These are phyloP conservation scores for Moniliophthora roreri DNA, from an alignment of 1,284 basidiomycete genomes.

Conservation along the genomic window DNA sequence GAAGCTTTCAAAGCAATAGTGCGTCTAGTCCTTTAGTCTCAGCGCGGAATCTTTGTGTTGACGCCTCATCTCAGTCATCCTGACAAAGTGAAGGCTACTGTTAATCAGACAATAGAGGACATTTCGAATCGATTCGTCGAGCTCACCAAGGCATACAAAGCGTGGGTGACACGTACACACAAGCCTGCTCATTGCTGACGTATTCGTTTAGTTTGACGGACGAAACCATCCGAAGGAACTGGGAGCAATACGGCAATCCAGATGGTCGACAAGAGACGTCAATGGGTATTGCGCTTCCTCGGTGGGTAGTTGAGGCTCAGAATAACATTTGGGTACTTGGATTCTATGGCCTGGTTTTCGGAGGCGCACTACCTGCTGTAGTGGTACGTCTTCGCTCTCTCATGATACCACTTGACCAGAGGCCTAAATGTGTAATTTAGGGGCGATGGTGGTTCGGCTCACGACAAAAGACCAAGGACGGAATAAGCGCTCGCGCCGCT, in stretches of 20 bases:
- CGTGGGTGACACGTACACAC: conserved; percentile 46
- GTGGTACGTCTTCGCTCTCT: conserved; percentile 76
- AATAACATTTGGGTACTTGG: conserved; percentile 93
- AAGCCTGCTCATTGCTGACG: not conserved
- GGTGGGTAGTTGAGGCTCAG: conserved; percentile 91
- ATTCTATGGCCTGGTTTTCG: conserved; percentile 86
- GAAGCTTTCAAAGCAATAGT: conserved; percentile 90
- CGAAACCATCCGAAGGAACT: conserved; percentile 90
- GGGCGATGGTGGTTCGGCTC: conserved; percentile 99
- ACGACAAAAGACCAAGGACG: conserved; percentile 90
- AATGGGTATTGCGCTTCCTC: conserved; percentile 95
- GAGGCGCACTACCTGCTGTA: conserved; percentile 83
- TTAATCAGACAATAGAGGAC: conserved; percentile 88
- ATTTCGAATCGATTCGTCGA: conserved; percentile 90
- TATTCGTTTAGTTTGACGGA: conserved; percentile 74
- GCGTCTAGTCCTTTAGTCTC: conserved; percentile 28
- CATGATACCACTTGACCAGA: not conserved
- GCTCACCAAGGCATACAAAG: conserved; percentile 98
- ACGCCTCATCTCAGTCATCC: conserved; percentile 70
- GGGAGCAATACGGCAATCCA: conserved; percentile 91
- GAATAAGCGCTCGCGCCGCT: conserved; percentile 82
- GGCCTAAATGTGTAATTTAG: conserved; percentile 31
- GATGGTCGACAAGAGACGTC: conserved; percentile 95
- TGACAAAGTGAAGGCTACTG: conserved; percentile 88
- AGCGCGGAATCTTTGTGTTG: not conserved